Base-by-base conservation (phyloP, 176 grass and related monocot species). In the Oryza longistaminata region DNA sequence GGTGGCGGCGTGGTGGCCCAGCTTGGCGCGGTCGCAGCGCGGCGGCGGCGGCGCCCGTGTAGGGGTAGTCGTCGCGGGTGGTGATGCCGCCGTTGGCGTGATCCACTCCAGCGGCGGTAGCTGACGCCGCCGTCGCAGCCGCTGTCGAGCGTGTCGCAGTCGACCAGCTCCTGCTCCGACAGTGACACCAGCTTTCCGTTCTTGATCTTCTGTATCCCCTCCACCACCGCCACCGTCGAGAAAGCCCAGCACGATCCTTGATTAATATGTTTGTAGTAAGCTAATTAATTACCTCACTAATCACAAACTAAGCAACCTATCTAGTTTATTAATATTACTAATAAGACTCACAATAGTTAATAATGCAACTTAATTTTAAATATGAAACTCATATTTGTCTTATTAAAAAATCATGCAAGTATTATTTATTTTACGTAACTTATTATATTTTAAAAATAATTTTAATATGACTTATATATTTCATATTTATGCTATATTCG, bases 191-290 rank as follows among this genome's bases (percentile, higher is more conserved):
- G 93, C 67, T 88, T 52, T 6, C 93, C 93, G 1, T 77, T 92
- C 55, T 55, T 39, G 49, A 94, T 89, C 61, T 94, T 86, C 52
- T 94, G 60, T 53, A 91, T 83, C 7, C 89, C 80, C 21, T 94
- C 92, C 4, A 94, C 84, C 31, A 49, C 76, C 9, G 85, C 89
- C 31, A 86, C 92, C 2, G 92, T 83, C 13, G 92, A 88, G 87
- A 94, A 94, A 0, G 92, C 92, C 90, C 92, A 92, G 70, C 92
- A 94, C 14, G 89, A 92, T 7, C 92, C 90, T n/a, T n/a, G n/a
- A n/a, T 92, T 55, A 1, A 40, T 7, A 37, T n/a, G n/a, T n/a
- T n/a, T n/a, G 50, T 24, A 19, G 0, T 15, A n/a, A 11, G 4
- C 52, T 62, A 17, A 34, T 7, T 35, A 68, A 17, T 1, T 52